These are phyloP conservation scores for Vitis riparia DNA, from an alignment of 164 flowering plant genomes.

Conservation along the genomic window DNA sequence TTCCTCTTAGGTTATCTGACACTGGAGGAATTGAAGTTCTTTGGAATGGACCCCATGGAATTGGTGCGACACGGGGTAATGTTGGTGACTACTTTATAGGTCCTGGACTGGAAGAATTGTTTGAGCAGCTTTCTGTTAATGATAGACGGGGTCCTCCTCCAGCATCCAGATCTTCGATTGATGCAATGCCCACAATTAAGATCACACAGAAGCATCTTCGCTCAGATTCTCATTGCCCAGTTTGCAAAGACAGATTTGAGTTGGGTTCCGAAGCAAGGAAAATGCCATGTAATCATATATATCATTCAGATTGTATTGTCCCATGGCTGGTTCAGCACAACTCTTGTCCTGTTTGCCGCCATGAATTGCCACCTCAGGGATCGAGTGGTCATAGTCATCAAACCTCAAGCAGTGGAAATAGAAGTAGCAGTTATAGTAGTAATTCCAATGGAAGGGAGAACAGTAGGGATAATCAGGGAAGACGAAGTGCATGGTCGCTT, in stretches of 20 bases:
- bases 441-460: constrained; percentile 27
- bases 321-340: constrained; percentile 89
- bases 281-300: constrained; percentile 82
- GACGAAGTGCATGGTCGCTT: constrained; percentile 64
- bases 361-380: constrained; percentile 50
- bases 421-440: constrained; percentile 29
- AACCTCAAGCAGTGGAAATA: constrained; percentile 27
- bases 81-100: constrained; percentile 76
- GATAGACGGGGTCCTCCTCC: constrained; percentile 75
- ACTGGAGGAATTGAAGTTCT: constrained; percentile 61
- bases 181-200: constrained; percentile 77
- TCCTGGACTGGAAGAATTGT: constrained; percentile 79
- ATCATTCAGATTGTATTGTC: constrained; percentile 78
- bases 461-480: constrained; percentile 34
- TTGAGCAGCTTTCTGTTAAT: constrained; percentile 59
- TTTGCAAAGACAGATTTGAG: constrained; percentile 80
- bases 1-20: constrained; percentile 62
- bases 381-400: constrained; percentile 26
- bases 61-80: constrained; percentile 62
- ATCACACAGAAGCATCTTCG: constrained; percentile 71
- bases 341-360: constrained; percentile 93
- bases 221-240: constrained; percentile 74
- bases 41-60: constrained; percentile 61
- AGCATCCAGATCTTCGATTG: constrained; percentile 68
- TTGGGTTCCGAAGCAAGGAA: constrained; percentile 68